Evolutionary conservation across 768 basidiomycete genomes (phyloP).

Genomic region (Agrocybe pediades): DNA sequence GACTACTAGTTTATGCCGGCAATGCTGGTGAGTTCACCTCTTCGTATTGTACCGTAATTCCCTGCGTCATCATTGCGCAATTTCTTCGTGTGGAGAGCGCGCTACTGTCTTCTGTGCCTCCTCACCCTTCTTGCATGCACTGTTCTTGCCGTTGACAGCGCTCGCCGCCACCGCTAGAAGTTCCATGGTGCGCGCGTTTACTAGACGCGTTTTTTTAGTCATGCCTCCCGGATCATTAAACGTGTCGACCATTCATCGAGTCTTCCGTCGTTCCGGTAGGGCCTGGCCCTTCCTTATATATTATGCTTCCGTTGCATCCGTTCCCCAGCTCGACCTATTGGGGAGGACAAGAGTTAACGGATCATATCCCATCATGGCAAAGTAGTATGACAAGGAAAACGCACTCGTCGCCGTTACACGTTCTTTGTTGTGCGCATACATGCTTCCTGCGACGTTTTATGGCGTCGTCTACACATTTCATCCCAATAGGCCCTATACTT

Average conservation of each 20-base stretch:
- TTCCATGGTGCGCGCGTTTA: constrained; percentile 11
- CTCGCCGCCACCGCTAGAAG: constrained; percentile 11
- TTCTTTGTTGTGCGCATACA: constrained; percentile 13
- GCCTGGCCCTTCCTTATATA: constrained; percentile 9
- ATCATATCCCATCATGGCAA: neutral
- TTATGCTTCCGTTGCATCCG: constrained; percentile 6
- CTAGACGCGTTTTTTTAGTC: neutral
- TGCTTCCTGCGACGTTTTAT: constrained; percentile 14
- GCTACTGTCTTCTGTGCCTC: neutral
- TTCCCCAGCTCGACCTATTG: neutral
- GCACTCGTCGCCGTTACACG: constrained; percentile 11
- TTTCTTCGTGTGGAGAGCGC: constrained; percentile 1
- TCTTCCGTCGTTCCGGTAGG: neutral
- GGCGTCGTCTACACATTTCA: too few species aligned
- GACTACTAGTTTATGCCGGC: constrained; percentile 88
- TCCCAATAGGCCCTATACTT: too few species aligned
- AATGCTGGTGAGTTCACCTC: constrained; percentile 59
- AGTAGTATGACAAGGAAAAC: neutral
- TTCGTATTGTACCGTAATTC: neutral
- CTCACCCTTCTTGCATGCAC: neutral
- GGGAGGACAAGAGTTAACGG: neutral
- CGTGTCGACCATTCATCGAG: neutral
- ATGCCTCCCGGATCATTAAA: constrained; percentile 5
- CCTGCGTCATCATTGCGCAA: too few species aligned
- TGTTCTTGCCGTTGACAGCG: neutral